These are phyloP conservation scores for Boletales sp. DNA, from an alignment of 768 basidiomycete species.

Conservation along the genomic window DNA sequence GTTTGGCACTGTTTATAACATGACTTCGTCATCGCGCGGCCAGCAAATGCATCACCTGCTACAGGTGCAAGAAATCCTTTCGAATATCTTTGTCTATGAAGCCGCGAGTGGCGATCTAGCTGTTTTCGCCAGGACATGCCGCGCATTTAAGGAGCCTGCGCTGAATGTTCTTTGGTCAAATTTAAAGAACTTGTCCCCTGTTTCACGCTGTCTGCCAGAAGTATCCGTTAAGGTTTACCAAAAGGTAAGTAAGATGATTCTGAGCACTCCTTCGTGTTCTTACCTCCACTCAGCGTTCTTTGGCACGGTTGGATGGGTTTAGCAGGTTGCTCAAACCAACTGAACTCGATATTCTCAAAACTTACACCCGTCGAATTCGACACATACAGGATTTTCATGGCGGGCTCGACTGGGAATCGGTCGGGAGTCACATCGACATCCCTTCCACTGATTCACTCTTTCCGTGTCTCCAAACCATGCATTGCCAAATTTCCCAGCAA, in stretches of 20 bases:
- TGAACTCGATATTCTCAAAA: slow-evolving; percentile 3
- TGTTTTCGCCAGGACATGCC: slow-evolving; percentile 2
- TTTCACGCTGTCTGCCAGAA: background rate
- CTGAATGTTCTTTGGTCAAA: slow-evolving; percentile 7
- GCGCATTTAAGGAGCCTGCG: slow-evolving; percentile 6
- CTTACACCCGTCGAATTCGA: slow-evolving; percentile 3
- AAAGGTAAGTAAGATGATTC: background rate
- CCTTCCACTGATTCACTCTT: background rate
- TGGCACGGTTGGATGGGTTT: background rate
- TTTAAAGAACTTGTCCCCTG: background rate
- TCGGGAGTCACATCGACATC: background rate
- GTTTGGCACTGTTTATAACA: too few relatives aligned
- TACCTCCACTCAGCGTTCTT: background rate
- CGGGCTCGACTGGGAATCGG: background rate
- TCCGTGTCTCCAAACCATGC: background rate
- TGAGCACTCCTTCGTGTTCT: background rate
- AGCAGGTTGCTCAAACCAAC: background rate
- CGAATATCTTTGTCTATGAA: background rate
- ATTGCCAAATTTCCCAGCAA: background rate
- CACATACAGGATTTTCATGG: background rate
- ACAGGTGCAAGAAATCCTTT: slow-evolving; percentile 1
- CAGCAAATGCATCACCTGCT: slow-evolving; percentile 5
- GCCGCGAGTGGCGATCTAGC: background rate
- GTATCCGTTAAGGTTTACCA: background rate
- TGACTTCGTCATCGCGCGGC: too few relatives aligned